Percentiles rank a stretch among this genome's conserved stretches.
Conservation (phyloP, 78 protist species). For the Protostelium mycophagum region DNA sequence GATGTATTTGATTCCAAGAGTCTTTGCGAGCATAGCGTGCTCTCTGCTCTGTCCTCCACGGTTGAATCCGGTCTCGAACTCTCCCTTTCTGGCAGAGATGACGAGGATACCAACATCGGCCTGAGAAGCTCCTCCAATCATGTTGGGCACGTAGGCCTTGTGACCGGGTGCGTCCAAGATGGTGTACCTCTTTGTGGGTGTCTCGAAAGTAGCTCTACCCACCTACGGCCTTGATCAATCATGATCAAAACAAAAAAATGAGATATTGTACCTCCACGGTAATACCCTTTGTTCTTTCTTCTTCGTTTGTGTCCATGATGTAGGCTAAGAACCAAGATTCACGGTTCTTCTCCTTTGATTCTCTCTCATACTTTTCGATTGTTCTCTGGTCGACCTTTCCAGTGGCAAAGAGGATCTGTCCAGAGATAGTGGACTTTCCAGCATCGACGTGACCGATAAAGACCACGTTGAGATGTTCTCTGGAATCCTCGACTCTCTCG, state of each 20-base stretch:
- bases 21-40: conserved; percentile 96
- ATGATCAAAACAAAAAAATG: conserved; percentile 4
- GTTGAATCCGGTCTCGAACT: conserved; percentile 98
- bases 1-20: conserved; percentile 86
- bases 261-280: conserved; percentile 27
- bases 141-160: conserved; percentile 90
- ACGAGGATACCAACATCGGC: conserved; percentile 97
- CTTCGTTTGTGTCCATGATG: conserved; percentile 91
- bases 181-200: conserved; percentile 81
- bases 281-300: conserved; percentile 90
- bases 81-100: conserved; percentile 94
- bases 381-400: conserved; percentile 95
- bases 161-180: conserved; percentile 99
- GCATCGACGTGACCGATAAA: conserved; percentile 96
- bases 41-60: conserved; percentile 97
- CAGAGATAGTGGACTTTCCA: conserved; percentile 94
- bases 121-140: conserved; percentile 98
- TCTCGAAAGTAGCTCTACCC: conserved; percentile 92
- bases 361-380: conserved; percentile 90
- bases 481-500: conserved; percentile 33
- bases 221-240: conserved; percentile 63
- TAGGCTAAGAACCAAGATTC: conserved; percentile 93
- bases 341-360: conserved; percentile 91
- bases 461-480: conserved; percentile 84
- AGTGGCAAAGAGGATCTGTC: conserved; percentile 78